Base-by-base conservation (phyloP, 2,329 filamentous ascomycete genomes). In the Didymella segeticola region DNA sequence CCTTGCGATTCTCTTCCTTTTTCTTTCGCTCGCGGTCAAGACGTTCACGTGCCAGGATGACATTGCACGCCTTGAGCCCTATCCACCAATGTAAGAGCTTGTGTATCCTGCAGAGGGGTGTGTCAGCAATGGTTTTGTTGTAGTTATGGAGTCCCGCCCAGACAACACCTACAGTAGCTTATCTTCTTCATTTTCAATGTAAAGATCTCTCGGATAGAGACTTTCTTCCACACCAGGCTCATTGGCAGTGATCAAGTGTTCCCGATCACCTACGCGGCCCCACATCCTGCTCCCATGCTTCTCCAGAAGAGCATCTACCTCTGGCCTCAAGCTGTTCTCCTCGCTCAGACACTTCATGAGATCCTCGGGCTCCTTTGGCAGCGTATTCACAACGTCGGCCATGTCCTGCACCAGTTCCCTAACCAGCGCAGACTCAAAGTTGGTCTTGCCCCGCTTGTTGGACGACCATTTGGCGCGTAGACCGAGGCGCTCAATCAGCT, bases 381-480 rank as follows among this genome's bases (percentile, higher is more conserved):
- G 48, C 10, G 59, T 68, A 10, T 67, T 61, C 8, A 72, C 68
- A 1, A 72, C 59, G 26, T 70, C 67, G 31, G 63, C 60, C 70
- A 73, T 73, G 29, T 72, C 69, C 14, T 63, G 60, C n/a, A 73
- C 70, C 49, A 73, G 47, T 19, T 70, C 68, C 49, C 69, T 64
- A 12, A 72, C 65, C n/a, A 71, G 48, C 17, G 64, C 66, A 36
- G 68, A 72, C 43, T 73, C 70, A 39, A 73, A 73, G 29, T 72
- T 72, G 14, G 71, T 72, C 49, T 73, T 73, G 43, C 71, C 71
- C 15, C 71, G 71, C 48, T 72, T 73, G 57, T 72, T 72, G n/a
- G 69, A 71, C 23, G 68, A 72, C 70, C 70, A 72, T 56, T 71
- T 73, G 10, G 71, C 70, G 22, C 70, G 66, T 11, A 73, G 43